phyloP scores from a whole-genome alignment of 1,284 basidiomycete species.

The Naganishia liquefaciens region DNA sequence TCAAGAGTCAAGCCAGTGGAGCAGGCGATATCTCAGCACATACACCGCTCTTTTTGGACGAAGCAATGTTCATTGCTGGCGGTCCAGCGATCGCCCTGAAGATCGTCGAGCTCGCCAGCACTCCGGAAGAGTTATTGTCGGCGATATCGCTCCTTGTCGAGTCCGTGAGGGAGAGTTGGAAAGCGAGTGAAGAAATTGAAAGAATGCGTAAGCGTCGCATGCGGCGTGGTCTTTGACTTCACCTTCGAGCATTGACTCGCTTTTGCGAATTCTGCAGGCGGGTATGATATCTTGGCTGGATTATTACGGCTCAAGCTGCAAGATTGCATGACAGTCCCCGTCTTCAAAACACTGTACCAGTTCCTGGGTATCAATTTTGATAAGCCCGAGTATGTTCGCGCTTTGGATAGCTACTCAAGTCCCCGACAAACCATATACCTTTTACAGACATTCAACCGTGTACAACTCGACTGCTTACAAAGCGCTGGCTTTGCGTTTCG shows the following conservation, averaged over 20 bases:
- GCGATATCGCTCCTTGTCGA: slow-evolving; percentile 73
- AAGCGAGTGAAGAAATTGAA: slow-evolving; percentile 90
- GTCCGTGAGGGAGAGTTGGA: slow-evolving; percentile 79
- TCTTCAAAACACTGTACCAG: slow-evolving; percentile 75
- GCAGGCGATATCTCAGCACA: slow-evolving; percentile 66
- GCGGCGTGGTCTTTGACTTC: background rate
- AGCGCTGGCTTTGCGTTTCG: slow-evolving; percentile 81
- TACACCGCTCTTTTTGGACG: slow-evolving; percentile 67
- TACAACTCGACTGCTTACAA: slow-evolving; percentile 80
- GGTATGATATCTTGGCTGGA: slow-evolving; percentile 80
- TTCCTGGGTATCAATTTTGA: slow-evolving; percentile 81
- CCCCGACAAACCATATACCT: background rate
- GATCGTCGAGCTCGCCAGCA: slow-evolving; percentile 76
- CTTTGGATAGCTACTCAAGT: background rate
- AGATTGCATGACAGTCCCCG: slow-evolving; percentile 71
- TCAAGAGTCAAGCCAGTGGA: slow-evolving; percentile 47
- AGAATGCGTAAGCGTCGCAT: slow-evolving; percentile 63
- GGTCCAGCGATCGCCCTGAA: slow-evolving; percentile 74
- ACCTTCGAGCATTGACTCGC: background rate
- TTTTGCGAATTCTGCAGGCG: slow-evolving; percentile 58
- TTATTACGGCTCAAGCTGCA: slow-evolving; percentile 70
- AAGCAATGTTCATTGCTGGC: slow-evolving; percentile 77
- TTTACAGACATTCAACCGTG: slow-evolving; percentile 71
- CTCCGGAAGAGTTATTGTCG: slow-evolving; percentile 69
- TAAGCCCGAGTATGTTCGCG: slow-evolving; percentile 66